phyloP scores from a whole-genome alignment of 257 asterid species.

The Pogostemon cablin region DNA sequence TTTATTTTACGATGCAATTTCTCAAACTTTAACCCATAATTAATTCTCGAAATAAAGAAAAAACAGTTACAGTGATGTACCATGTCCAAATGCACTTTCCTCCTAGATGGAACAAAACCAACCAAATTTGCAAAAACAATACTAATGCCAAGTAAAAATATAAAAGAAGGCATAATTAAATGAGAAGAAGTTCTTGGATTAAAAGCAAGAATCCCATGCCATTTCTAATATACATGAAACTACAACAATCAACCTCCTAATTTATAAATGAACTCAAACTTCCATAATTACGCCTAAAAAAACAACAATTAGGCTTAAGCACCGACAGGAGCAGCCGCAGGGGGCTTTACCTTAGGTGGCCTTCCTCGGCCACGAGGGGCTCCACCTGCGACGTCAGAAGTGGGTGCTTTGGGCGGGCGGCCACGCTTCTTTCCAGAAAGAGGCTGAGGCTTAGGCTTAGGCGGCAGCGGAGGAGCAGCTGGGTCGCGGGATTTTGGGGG shows the following conservation, averaged over 20 bases:
- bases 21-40: too few relatives aligned
- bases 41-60: conserved; percentile 27
- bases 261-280: conserved; percentile 43
- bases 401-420: conserved; percentile 62
- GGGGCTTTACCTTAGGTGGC: conserved; percentile 76
- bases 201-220: conserved; percentile 29
- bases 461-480: conserved; percentile 42
- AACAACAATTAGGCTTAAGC: conserved; percentile 47
- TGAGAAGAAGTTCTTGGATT: too few relatives aligned
- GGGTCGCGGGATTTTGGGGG: conserved; percentile 65
- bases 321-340: conserved; percentile 63
- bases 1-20: too few relatives aligned
- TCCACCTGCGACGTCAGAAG: neutral
- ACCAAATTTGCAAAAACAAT: conserved; percentile 29
- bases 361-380: conserved; percentile 77
- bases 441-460: conserved; percentile 32
- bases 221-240: conserved; percentile 46
- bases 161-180: too few relatives aligned
- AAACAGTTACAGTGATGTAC: neutral
- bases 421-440: conserved; percentile 72
- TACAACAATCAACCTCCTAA: conserved; percentile 44
- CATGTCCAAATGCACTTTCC: conserved; percentile 33
- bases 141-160: neutral
- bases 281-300: conserved; percentile 13
- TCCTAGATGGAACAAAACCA: conserved; percentile 23